Percentiles rank a stretch among this genome's conserved stretches.
Evolutionary conservation across 345 rosid genomes (phyloP).

Genomic region (Carallia brachiata): DNA sequence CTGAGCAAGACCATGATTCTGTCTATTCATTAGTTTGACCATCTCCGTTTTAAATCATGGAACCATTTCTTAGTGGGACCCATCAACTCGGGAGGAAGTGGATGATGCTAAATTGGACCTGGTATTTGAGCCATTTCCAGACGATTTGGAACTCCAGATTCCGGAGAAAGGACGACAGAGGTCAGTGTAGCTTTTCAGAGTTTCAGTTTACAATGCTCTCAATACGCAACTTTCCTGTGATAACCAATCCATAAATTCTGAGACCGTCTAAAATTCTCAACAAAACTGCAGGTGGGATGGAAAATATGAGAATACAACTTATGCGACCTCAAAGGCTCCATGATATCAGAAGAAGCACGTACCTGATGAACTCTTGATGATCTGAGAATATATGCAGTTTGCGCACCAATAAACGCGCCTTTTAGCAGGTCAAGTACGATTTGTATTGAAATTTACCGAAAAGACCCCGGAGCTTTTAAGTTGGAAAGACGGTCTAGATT

Average conservation of each 20-base stretch:
- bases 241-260: neutral
- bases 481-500: too few relatives aligned
- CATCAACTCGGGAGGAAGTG: slow-evolving; percentile 51
- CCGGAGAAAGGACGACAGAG: slow-evolving; percentile 70
- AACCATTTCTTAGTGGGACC: slow-evolving; percentile 61
- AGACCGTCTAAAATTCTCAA: neutral
- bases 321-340: slow-evolving; percentile 30
- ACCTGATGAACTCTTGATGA: too few relatives aligned
- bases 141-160: slow-evolving; percentile 65
- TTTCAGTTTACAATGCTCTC: neutral
- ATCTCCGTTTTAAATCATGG: neutral
- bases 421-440: too few relatives aligned
- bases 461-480: too few relatives aligned
- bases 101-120: slow-evolving; percentile 53
- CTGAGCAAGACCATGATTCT: neutral
- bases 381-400: too few relatives aligned
- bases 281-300: slow-evolving; percentile 67
- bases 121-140: slow-evolving; percentile 58
- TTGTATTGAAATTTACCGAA: too few relatives aligned
- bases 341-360: too few relatives aligned
- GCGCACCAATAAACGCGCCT: too few relatives aligned
- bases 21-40: neutral
- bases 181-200: slow-evolving; percentile 25
- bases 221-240: neutral
- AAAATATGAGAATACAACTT: slow-evolving; percentile 58